Evolutionary conservation across 129 eudicot species (phyloP), one percentile per base, ranked within the genome.

Genomic region (Pseudognaphalium luteoalbum): DNA sequence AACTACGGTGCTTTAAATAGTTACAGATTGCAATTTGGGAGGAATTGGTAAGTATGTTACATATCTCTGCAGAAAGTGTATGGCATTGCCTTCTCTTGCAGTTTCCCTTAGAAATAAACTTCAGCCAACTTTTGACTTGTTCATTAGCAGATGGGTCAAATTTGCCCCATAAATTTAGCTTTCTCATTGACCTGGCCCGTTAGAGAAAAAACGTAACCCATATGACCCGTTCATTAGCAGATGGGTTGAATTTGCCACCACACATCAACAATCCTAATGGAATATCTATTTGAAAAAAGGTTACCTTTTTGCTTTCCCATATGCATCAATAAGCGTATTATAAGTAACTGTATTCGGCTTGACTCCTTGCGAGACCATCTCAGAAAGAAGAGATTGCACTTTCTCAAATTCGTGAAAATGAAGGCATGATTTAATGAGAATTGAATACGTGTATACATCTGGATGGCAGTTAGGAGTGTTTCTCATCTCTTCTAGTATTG

Each of bases 261-360:
- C 30, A 73, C 32, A 72, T 59, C 17, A 58, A 59, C 58, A 50
- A 58, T 3, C 65, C 12, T 57, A 21, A 44, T 51, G 50, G 44
- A 50, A 16, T 35, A 66, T 44, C 28, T 34, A 72, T 37, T 58
- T 25, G 56, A 22, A n/a, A 34, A 72, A 64, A 52, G 29, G 50
- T 73, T 80, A 92, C 98, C 80, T 90, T 76, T 86, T 91, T 60
- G 98, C 92, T 82, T 87, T 94, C 68, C 98, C 98, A 44, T 94
- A 94, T 28, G 97, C 88, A 86, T 94, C 98, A 63, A 94, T 85
- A 72, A 91, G 93, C 34, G 97, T 94, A 74, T 94, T 94, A 81
- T 94, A 94, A 12, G 98, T 94, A 50, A 94, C 81, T 0, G 98
- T 94, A 81, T 81, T 91, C 68, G 98, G 93, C 78, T 76, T 91